Evolutionary conservation across 1,139 yeast genomes (phyloP).

Genomic region (Hyphopichia pseudoburtonii): DNA sequence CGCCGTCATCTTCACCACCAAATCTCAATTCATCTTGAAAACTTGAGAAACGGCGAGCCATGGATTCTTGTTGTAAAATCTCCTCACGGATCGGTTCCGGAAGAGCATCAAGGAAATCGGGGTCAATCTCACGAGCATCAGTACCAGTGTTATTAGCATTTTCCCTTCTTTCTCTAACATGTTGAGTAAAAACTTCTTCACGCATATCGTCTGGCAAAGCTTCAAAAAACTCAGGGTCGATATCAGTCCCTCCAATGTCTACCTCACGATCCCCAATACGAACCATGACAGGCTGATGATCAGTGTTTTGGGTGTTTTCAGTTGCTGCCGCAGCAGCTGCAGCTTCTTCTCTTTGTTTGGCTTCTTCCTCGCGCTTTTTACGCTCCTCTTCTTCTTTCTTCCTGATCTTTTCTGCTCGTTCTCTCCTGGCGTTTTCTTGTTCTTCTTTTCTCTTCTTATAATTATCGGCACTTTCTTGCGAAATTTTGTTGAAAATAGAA

Average conservation of each 20-base stretch:
- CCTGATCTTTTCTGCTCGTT: conserved; percentile 29
- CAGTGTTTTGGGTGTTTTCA: conserved; percentile 7
- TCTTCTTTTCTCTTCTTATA: conserved; percentile 29
- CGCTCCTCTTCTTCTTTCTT: conserved; percentile 39
- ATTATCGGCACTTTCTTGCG: conserved; percentile 44
- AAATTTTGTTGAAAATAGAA: conserved; percentile 51
- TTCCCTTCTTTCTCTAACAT: conserved; percentile 65
- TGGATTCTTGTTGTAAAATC: conserved; percentile 66
- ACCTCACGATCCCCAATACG: conserved; percentile 77
- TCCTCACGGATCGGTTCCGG: conserved; percentile 77
- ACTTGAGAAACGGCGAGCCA: conserved; percentile 41
- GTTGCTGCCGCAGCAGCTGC: conserved; percentile 16
- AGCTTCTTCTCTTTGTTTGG: conserved; percentile 32
- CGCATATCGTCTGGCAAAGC: conserved; percentile 93
- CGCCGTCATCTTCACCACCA: conserved; percentile 20
- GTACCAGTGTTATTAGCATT: conserved; percentile 49
- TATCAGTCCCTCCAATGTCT: conserved; percentile 86
- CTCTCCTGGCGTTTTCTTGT: conserved; percentile 26
- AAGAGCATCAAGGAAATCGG: conserved; percentile 77
- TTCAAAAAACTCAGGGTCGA: conserved; percentile 86
- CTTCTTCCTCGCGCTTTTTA: conserved; percentile 35
- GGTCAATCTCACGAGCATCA: conserved; percentile 66
- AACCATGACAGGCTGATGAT: conserved; percentile 59
- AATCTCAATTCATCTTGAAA: conserved; percentile 21
- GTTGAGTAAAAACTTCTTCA: conserved; percentile 89